Conservation (phyloP, 306 rosid species). For the Sicyos edulis region DNA sequence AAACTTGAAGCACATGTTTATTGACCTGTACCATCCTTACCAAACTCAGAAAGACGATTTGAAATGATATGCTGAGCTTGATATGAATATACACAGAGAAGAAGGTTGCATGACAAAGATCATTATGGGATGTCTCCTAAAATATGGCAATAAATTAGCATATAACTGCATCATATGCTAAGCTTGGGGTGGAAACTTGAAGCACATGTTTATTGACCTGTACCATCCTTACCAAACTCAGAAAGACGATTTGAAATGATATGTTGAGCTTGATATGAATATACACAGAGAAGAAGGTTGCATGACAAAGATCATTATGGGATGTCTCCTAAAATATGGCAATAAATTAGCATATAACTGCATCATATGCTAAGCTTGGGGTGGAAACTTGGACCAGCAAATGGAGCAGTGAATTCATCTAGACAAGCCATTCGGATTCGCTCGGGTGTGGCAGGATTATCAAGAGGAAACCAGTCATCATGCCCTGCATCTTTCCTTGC, state of each 20-base stretch:
- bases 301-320: background rate
- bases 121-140: no score
- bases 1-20: no score
- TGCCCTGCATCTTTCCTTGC: slow-evolving; percentile 63
- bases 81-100: background rate
- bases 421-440: slow-evolving; percentile 91
- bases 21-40: background rate
- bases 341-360: background rate
- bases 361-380: slow-evolving; percentile 73
- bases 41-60: background rate
- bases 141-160: no score
- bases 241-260: background rate
- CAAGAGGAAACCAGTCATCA: slow-evolving; percentile 85
- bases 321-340: background rate
- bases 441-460: slow-evolving; percentile 90
- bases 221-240: background rate
- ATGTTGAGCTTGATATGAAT: background rate
- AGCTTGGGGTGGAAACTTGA: no score
- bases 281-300: background rate
- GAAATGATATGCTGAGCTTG: background rate
- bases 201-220: background rate
- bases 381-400: slow-evolving; percentile 42
- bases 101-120: background rate
- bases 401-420: slow-evolving; percentile 48
- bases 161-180: no score